Evolutionary conservation across 257 asterid genomes (phyloP), one percentile per base, ranked within the genome.

Genomic region (Agastache rugosa): DNA sequence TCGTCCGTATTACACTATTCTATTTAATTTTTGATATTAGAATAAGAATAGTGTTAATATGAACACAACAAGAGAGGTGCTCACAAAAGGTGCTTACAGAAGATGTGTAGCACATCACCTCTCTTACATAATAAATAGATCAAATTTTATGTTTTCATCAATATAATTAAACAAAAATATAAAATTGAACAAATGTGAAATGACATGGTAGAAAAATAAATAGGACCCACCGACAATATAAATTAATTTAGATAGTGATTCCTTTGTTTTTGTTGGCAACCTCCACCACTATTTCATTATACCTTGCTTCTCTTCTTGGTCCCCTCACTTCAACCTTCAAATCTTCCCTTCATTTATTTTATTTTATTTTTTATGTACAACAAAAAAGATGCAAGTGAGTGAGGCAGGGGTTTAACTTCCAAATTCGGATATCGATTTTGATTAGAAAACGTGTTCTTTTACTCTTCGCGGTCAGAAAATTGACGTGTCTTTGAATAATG

Each of bases 201-300:
- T n/a, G n/a, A n/a, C n/a, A n/a, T n/a, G n/a, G n/a, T n/a, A n/a
- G n/a, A n/a, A n/a, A n/a, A n/a, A n/a, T n/a, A n/a, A n/a, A n/a
- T n/a, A n/a, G n/a, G n/a, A n/a, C n/a, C n/a, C n/a, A n/a, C n/a
- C n/a, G n/a, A n/a, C n/a, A n/a, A n/a, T n/a, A n/a, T n/a, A n/a
- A n/a, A n/a, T n/a, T n/a, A n/a, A n/a, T n/a, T n/a, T n/a, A n/a
- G 77, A 79, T 16, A 63, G 61, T 47, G 73, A 83, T 66, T 66
- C 70, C 22, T 73, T 76, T 68, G 80, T 76, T 71, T 31, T 25
- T 8, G 66, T 73, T 69, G 65, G 12, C 42, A 29, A 27, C 42
- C 42, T 27, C 65, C 22, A 27, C 65, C 14, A 14, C 42, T 59
- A 6, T 14, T 59, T 27, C 65, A 54, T 54, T 8, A 7, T 17